Evolutionary conservation across 2,329 filamentous ascomycete species (phyloP), one percentile per base, ranked within the genome.

Genomic region (Phyllosticta citrichinensis): DNA sequence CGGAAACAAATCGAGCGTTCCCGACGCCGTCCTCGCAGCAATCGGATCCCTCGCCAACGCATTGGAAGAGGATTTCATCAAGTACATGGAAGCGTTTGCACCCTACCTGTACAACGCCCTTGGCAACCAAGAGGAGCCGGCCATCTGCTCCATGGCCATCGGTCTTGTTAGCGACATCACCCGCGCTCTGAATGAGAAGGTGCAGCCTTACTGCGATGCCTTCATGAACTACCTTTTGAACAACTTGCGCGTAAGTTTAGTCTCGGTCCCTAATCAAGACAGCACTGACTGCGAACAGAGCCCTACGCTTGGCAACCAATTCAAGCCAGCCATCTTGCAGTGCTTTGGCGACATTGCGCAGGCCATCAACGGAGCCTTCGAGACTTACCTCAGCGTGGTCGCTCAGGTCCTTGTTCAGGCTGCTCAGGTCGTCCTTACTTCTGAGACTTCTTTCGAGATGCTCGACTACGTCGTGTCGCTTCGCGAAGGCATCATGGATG

Each of bases 161-260:
- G 94, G 94, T 68, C 83, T 99, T 61, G 93, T 97, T 67, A 96
- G 93, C 74, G 94, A 99, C 72, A 94, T 99, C 68, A 93, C 91
- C 58, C 87, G 94, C 68, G 94, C 93, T 17, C 81, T 97, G 72
- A 90, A 91, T 72, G 87, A 91, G 72, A 89, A 88, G 74, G 89
- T 93, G 70, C 90, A 96, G 77, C 94, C 93, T 62, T 97, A 88
- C 80, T 99, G 94, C 76, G 94, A 99, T 70, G 84, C 87, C 66
- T 97, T 97, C 75, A 99, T 99, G 94, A 99, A 99, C 81, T 89
- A 94, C 73, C 81, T 99, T 62, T 83, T 99, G 64, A 92, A 91
- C 80, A 95, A 96, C 76, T 79, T 99, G 52, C 85, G 89, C 85
- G 40, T 47, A 47, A 47, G 40, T 47, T 47, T 47, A 14, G 3